Base-by-base conservation (phyloP, 2,329 filamentous ascomycete genomes). In the Neurospora sp. region DNA sequence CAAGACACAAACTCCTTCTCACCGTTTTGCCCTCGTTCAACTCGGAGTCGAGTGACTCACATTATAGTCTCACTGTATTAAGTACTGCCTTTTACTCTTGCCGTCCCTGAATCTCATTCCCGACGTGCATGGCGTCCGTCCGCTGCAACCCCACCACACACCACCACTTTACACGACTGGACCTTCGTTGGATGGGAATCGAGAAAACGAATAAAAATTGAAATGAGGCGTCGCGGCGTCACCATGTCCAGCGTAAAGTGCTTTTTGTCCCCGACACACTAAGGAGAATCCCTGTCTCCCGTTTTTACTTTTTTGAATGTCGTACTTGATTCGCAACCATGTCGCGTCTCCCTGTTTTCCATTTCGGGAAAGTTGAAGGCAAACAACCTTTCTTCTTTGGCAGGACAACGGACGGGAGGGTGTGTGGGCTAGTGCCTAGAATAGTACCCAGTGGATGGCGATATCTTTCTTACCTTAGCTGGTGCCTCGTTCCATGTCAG, bases 41-140 rank as follows among this genome's bases (percentile, higher is more conserved):
- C 15, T 46, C n/a, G 67, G 69, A 73, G 69, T 70, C 67, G 67
- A 73, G 70, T 76, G 75, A 76, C 70, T 76, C 75, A 76, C 70
- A 23, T 33, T 19, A 19, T 62, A 69, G 38, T 69, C 40, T 66
- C 23, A 43, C 37, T 66, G 67, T 68, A 62, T 69, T 68, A n/a
- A n/a, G n/a, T n/a, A 62, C 67, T 69, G 62, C 23, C 11, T 52
- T 28, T 62, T 10, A 8, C 52, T 41, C 28, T 69, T 70, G 23
- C 68, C 15, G 46, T 41, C 41, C 68, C 41, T 68, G 41, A 43
- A 52, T 71, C 40, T 68, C 52, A 67, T 69, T 66, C 52, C 62
- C 62, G 68, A 69, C 52, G 52, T 33, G 62, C 68, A 46, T 69
- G 62, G 68, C 23, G 38, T 41, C 67, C 70, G 28, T 38, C 65